phyloP scores from a whole-genome alignment of 352 stramenopile species.

The Pythium phragmiticola region DNA sequence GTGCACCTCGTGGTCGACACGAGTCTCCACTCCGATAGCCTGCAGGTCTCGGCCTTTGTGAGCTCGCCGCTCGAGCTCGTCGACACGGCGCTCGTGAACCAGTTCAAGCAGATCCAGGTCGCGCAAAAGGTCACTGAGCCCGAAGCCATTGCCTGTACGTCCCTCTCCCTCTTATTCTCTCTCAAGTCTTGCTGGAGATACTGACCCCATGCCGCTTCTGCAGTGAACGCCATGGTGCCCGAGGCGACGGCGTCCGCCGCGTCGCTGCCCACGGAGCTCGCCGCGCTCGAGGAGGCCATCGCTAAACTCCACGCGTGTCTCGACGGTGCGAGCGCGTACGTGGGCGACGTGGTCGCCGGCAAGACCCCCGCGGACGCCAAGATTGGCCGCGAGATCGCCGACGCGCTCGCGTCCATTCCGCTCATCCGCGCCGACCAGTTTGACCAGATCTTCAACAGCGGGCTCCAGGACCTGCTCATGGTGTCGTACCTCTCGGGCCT shows the following conservation, averaged over 20 bases:
- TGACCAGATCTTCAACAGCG: constrained; percentile 96
- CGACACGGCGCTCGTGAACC: constrained; percentile 90
- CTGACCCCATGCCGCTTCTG: not conserved
- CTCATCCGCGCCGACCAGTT: constrained; percentile 94
- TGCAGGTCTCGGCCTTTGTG: constrained; percentile 92
- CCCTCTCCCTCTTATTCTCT: not conserved
- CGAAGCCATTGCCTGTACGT: constrained; percentile 89
- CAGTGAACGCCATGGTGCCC: constrained; percentile 71
- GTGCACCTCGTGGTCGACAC: constrained; percentile 97
- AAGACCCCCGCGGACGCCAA: constrained; percentile 79
- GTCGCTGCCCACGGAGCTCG: constrained; percentile 73
- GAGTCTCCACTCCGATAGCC: constrained; percentile 66
- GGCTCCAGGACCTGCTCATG: constrained; percentile 98
- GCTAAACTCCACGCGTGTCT: constrained; percentile 91
- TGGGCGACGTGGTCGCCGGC: constrained; percentile 89
- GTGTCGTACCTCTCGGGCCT: constrained; percentile 97
- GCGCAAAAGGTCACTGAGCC: constrained; percentile 90
- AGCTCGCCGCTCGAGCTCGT: constrained; percentile 88
- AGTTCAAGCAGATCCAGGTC: constrained; percentile 93
- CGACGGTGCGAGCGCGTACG: constrained; percentile 86
- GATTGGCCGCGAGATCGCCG: constrained; percentile 92
- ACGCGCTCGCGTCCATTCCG: constrained; percentile 93
- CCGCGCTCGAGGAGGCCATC: constrained; percentile 79
- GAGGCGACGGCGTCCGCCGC: constrained; percentile 29
- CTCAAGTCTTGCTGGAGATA: constrained; percentile 1